Conservation (phyloP, 1,284 basidiomycete genomes). For the Thecaphora frezii region DNA sequence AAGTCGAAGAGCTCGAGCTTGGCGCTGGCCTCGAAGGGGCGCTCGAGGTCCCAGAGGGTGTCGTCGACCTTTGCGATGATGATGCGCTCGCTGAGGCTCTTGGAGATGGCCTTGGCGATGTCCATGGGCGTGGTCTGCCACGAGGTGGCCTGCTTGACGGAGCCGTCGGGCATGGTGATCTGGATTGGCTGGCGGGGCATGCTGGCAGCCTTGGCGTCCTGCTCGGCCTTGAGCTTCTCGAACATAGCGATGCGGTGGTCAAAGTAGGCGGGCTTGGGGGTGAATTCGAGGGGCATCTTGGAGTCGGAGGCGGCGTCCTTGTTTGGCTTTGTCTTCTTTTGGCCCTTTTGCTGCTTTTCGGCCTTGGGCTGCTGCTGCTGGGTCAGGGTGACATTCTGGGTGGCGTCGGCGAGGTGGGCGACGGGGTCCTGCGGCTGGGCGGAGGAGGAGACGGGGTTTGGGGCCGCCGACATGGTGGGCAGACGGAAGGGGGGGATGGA, state of each 20-base stretch:
- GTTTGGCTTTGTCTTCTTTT: conserved; percentile 44
- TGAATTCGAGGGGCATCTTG: conserved; percentile 63
- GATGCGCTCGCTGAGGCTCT: conserved; percentile 82
- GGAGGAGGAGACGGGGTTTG: conserved; percentile 40
- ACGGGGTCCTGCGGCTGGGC: conserved; percentile 38
- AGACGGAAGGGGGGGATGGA: too few relatives aligned
- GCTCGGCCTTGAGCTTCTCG: conserved; percentile 82
- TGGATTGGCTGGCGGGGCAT: conserved; percentile 81
- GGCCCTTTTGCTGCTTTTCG: conserved; percentile 22
- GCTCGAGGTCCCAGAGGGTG: conserved; percentile 88
- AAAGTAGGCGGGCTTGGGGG: conserved; percentile 83
- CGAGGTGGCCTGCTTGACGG: conserved; percentile 76
- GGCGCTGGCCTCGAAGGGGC: conserved; percentile 82
- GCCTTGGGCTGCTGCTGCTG: conserved; percentile 20
- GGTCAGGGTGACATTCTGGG: conserved; percentile 31
- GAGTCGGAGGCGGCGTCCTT: conserved; percentile 28
- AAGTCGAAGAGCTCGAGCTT: conserved; percentile 89
- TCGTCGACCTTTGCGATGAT: conserved; percentile 95
- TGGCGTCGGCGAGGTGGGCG: conserved; percentile 33
- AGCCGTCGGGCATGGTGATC: conserved; percentile 85
- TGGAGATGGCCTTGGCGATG: conserved; percentile 82
- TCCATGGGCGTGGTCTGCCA: conserved; percentile 98
- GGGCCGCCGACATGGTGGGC: conserved; percentile 33
- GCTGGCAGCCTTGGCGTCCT: conserved; percentile 78
- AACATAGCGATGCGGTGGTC: conserved; percentile 87